Evolutionary conservation across 2,329 filamentous ascomycete species (phyloP), one percentile per base, ranked within the genome.

Genomic region (Teratosphaeria destructans): DNA sequence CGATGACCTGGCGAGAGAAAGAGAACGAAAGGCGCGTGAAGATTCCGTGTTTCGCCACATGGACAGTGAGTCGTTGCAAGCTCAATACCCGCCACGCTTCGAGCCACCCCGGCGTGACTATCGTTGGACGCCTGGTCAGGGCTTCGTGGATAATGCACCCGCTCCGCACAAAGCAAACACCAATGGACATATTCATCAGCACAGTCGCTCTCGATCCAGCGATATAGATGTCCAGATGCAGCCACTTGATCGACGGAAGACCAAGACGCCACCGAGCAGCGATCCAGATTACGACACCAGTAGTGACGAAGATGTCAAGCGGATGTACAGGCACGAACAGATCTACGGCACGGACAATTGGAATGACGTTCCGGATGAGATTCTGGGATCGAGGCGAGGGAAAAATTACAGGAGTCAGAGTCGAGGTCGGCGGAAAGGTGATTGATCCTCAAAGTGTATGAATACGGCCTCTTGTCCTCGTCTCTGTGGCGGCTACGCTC

Each of bases 1-100:
- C 52, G 85, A 90, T 10, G 70, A 67, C 3, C 58, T 73, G 2
- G 68, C 65, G 5, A 77, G 77, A 23, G 78, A 91, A 56, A 72
- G 74, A 32, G 71, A 70, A 49, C 72, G 76, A 54, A 69, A 73
- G 34, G 70, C 73, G 61, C 66, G 63, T 52, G 66, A 67, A 59
- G 66, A 66, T 19, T 60, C 59, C 4, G 29, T 53, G 7, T 64
- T 56, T 57, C 43, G 59, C 14, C 16, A 52, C 39, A n/a, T 10
- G 59, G 32, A 27, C 23, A 29, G 56, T 26, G 61, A 29, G 10
- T 56, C 54, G 8, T 62, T 61, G 34, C 61, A 62, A 32, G 62
- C 62, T 29, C 63, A 63, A 16, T 60, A 54, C 3, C 55, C 54
- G 32, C 56, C 56, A 16, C 52, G 14, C 19, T 32, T 54, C 19